phyloP scores from a whole-genome alignment of 2,329 filamentous ascomycete genomes.

The Capronia epimyces region DNA sequence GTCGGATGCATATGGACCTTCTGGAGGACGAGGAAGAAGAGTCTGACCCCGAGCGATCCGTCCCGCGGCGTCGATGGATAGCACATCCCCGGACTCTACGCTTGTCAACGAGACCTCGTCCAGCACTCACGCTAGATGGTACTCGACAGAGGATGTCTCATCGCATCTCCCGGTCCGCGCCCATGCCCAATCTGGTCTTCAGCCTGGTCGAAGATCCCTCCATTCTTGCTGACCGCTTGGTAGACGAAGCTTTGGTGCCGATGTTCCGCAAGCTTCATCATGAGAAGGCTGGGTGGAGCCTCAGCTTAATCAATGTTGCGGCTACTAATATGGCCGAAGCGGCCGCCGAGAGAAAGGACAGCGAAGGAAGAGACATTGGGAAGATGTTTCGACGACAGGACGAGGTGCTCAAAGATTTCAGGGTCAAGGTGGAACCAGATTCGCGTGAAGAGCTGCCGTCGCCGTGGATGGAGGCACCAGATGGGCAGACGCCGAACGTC shows the following conservation, averaged over 20 bases:
- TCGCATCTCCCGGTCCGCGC: conserved; percentile 68
- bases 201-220: conserved; percentile 55
- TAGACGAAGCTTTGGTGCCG: conserved; percentile 61
- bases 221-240: conserved; percentile 60
- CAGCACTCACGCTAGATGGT: conserved; percentile 49
- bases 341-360: conserved; percentile 48
- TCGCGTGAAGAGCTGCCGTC: not conserved
- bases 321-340: conserved; percentile 73
- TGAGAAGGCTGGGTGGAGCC: conserved; percentile 65
- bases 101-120: conserved; percentile 66
- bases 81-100: conserved; percentile 77
- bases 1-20: conserved; percentile 73
- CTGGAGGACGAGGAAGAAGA: conserved; percentile 47
- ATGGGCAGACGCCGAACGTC: not conserved
- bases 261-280: conserved; percentile 71
- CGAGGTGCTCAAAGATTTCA: conserved; percentile 62
- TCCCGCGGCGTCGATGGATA: conserved; percentile 53
- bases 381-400: conserved; percentile 77
- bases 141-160: conserved; percentile 56
- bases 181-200: conserved; percentile 70
- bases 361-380: conserved; percentile 68
- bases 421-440: conserved; percentile 33
- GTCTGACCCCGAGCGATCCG: conserved; percentile 24
- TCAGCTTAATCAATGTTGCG: conserved; percentile 80
- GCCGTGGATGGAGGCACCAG: not conserved